Base-by-base conservation (phyloP, 164 flowering plant species). In the Buxus sempervirens region DNA sequence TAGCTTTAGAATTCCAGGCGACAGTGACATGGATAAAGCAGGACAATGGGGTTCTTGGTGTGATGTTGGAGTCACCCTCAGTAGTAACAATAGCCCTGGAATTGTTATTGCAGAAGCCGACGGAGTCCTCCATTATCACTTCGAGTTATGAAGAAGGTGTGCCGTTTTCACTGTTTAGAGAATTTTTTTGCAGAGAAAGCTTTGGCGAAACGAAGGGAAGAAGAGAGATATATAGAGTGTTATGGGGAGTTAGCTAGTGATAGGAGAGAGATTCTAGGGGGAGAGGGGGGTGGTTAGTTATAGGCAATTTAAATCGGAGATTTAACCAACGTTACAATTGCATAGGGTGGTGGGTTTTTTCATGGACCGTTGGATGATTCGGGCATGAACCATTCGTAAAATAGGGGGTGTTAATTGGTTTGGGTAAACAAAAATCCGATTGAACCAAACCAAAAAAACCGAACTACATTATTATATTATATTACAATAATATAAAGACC, bases 11-110 rank as follows among this genome's bases (percentile, higher is more conserved):
- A 8, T 56, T 65, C 56, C 25, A 42, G 51, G 32, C 21, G 54
- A 62, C 51, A 28, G 19, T 54, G 19, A 69, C 36, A 36, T 20
- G 61, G 28, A 62, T 64, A 25, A 60, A 69, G 20, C 54, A 38
- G 12, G 72, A 53, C 49, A 19, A 5, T 38, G 24, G 32, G 51
- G 36, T 4, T n/a, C 12, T 63, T 55, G 53, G 62, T 38, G 19
- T 32, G 27, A 3, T 27, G 24, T 51, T 58, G 14, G 18, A 18
- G 15, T 23, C 24, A 3, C 7, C 38, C 7, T 32, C 7, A 3
- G 3, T 32, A 32, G 38, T 32, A 32, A 32, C 38, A 3, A 32
- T 23, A 19, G 38, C 58, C 42, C 23, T 27, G 41, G 21, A 58
- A 48, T 18, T 23, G 18, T 24, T 20, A 23, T 38, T 28, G 22